Percentiles rank a stretch among this genome's conserved stretches.
phyloP scores from a whole-genome alignment of 1,139 yeast species.

The Eremothecium cymbalariae region DNA sequence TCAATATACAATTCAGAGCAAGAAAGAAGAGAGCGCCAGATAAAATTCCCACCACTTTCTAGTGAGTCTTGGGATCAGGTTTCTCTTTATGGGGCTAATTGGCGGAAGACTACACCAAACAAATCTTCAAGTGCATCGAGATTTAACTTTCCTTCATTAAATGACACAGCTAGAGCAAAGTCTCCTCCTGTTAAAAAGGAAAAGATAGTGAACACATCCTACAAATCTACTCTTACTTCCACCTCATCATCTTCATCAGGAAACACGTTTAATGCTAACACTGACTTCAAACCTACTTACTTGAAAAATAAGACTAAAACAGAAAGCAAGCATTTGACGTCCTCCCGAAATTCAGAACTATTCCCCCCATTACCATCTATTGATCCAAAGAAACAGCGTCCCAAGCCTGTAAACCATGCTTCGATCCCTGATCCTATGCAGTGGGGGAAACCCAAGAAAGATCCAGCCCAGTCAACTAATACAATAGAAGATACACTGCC shows the following conservation, averaged over 20 bases:
- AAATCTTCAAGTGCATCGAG: constrained; percentile 6
- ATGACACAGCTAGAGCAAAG: neutral
- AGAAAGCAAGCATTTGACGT: constrained; percentile 14
- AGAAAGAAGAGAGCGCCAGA: constrained; percentile 20
- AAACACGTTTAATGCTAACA: constrained; percentile 10
- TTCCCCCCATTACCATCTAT: constrained; percentile 48
- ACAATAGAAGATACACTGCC: constrained; percentile 7
- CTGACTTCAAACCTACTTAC: constrained; percentile 25
- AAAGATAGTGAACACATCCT: constrained; percentile 2
- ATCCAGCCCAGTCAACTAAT: constrained; percentile 10
- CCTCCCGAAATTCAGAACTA: constrained; percentile 3
- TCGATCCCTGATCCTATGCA: constrained; percentile 27
- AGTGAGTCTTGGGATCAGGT: constrained; percentile 22
- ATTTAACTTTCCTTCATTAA: constrained; percentile 14
- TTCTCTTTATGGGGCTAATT: constrained; percentile 22
- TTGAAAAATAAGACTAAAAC: constrained; percentile 14
- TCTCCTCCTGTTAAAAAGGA: constrained; percentile 7
- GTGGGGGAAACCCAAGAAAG: constrained; percentile 23
- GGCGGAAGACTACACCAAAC: constrained; percentile 20
- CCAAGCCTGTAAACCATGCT: constrained; percentile 35
- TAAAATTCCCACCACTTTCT: constrained; percentile 49
- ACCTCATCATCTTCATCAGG: constrained; percentile 18
- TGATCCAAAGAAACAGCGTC: constrained; percentile 32
- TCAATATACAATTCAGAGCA: constrained; percentile 28
- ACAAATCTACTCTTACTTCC: constrained; percentile 14